Evolutionary conservation across 169 alveolate species (phyloP), one percentile per base, ranked within the genome.

Genomic region (Hammondia hammondi): DNA sequence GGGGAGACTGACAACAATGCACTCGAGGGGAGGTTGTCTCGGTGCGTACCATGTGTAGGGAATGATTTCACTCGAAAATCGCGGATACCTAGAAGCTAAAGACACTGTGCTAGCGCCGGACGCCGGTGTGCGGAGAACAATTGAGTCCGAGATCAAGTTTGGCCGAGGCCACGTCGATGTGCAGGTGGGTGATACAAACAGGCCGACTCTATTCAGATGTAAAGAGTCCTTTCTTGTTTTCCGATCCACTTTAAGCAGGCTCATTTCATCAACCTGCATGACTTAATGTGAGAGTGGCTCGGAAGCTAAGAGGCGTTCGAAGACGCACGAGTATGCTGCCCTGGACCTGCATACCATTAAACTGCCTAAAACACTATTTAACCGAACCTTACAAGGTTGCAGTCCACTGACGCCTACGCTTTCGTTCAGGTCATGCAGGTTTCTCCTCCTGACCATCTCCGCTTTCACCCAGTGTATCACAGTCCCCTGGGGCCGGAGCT

Each of bases 51-150:
- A 10, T 73, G 43, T 73, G 43, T 19, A 73, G 85, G 85, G 85
- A 7, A 73, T 73, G 32, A 73, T 73, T 12, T 73, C 85, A 32
- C 46, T 73, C 0, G 85, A 73, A 32, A 73, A 73, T 32, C 43
- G 48, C 19, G 85, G 85, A 73, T 35, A 35, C 24, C 24, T 73
- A 12, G 52, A 37, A 37, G 85, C 48, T 10, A 73, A 73, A 73
- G 85, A 73, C 85, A 73, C 85, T 19, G 85, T 73, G 43, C 85
- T 73, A 12, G 43, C 85, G 46, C 85, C 85, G 39, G 85, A n/a
- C 29, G 85, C n/a, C 24, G 43, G 48, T 37, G 48, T 73, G n/a
- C 43, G 85, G 48, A 73, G 46, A 37, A 73, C 85, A 37, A 37
- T 73, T 12, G 85, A 73, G 27, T 73, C 85, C 29, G 48, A 35